Evolutionary conservation across 164 flowering plant species (phyloP).

Genomic region (Brasenia schreberi): DNA sequence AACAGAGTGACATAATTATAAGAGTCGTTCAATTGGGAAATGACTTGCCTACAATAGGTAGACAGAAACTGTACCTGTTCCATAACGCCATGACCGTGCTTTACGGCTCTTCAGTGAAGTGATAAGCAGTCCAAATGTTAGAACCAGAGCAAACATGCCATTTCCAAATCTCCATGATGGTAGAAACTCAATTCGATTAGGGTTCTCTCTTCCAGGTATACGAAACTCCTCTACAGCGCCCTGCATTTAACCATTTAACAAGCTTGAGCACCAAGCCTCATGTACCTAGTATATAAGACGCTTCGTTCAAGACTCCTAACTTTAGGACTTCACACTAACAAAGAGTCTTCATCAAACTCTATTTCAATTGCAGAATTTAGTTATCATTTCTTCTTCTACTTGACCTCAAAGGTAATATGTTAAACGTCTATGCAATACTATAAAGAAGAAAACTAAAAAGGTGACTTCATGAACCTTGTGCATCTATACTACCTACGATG

Average conservation of each 20-base stretch:
- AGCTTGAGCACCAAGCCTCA: background rate
- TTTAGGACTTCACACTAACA: too few relatives aligned
- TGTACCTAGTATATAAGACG: too few relatives aligned
- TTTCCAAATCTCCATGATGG: conserved; percentile 88
- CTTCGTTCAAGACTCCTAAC: too few relatives aligned
- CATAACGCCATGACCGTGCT: conserved; percentile 97
- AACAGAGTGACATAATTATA: background rate
- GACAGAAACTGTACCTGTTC: conserved; percentile 42
- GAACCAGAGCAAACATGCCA: conserved; percentile 94
- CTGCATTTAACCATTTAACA: conserved; percentile 18
- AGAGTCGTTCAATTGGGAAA: background rate
- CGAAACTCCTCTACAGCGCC: conserved; percentile 88
- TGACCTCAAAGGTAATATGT: too few relatives aligned
- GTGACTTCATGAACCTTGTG: too few relatives aligned
- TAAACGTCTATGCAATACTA: too few relatives aligned
- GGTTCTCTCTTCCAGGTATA: conserved; percentile 61
- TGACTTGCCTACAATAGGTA: background rate
- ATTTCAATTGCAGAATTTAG: too few relatives aligned
- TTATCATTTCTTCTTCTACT: too few relatives aligned
- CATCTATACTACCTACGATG: too few relatives aligned
- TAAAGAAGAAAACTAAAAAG: too few relatives aligned
- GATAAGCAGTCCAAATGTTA: conserved; percentile 87
- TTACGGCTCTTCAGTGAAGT: conserved; percentile 83
- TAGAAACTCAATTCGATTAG: conserved; percentile 36
- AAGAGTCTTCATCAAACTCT: too few relatives aligned